Evolutionary conservation across 2,329 filamentous ascomycete species (phyloP).

Genomic region (Truncatella angustata): DNA sequence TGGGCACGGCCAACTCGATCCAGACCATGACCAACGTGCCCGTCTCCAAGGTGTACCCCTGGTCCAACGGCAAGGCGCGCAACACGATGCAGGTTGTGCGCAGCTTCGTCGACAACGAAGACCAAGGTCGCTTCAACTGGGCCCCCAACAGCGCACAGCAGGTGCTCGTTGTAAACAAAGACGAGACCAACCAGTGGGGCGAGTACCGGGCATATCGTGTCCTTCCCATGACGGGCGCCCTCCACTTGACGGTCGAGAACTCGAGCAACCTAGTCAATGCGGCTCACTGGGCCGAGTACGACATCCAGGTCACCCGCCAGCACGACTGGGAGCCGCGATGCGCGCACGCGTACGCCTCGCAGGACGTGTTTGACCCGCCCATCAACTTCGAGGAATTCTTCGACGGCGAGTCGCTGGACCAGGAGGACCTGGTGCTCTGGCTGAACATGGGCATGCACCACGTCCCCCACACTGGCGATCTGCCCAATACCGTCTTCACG

Average conservation of each 20-base stretch:
- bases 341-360: conserved; percentile 43
- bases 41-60: conserved; percentile 38
- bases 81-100: conserved; percentile 51
- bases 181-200: conserved; percentile 46
- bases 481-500: conserved; percentile 53
- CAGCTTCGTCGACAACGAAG: conserved; percentile 39
- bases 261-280: conserved; percentile 44
- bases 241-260: conserved; percentile 47
- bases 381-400: conserved; percentile 51
- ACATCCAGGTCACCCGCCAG: conserved; percentile 48
- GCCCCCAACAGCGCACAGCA: conserved; percentile 43
- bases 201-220: conserved; percentile 52
- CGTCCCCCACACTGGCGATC: conserved; percentile 50
- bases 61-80: conserved; percentile 43
- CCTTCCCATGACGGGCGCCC: conserved; percentile 34
- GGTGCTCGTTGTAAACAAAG: conserved; percentile 51
- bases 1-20: conserved; percentile 45
- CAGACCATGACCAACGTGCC: conserved; percentile 32
- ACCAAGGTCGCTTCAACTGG: conserved; percentile 46
- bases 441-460: conserved; percentile 58
- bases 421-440: conserved; percentile 50
- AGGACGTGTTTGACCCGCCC: conserved; percentile 43
- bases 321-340: conserved; percentile 51
- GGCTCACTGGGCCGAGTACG: conserved; percentile 46
- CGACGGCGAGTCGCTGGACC: conserved; percentile 37